phyloP scores from a whole-genome alignment of 192 early-diverging fungal genomes.

The Glomus cerebriforme region DNA sequence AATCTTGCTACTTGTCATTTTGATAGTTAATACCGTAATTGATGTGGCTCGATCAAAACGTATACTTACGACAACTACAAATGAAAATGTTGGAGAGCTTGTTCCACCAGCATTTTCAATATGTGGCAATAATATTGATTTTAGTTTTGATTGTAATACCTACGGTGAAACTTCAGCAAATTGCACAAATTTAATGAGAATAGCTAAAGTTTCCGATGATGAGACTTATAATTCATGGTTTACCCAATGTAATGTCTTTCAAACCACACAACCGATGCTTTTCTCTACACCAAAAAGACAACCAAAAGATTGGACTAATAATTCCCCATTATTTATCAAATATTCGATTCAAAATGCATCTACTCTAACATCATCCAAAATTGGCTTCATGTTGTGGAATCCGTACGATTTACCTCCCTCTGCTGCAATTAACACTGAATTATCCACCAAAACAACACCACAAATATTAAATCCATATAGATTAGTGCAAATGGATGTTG shows the following conservation, averaged over 20 bases:
- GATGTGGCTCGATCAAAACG: conserved; percentile 7
- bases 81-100: neutral
- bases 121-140: conserved; percentile 10
- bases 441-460: neutral
- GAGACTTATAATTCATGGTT: conserved; percentile 28
- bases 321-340: conserved; percentile 22
- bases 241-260: conserved; percentile 26
- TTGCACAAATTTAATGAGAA: conserved; percentile 5
- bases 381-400: conserved; percentile 31
- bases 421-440: neutral
- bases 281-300: neutral
- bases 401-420: neutral
- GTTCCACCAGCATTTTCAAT: conserved; percentile 26
- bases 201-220: conserved; percentile 9
- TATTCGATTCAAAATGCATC: conserved; percentile 20
- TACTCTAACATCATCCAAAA: conserved; percentile 8
- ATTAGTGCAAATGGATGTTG: neutral
- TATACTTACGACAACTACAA: neutral
- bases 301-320: conserved; percentile 17
- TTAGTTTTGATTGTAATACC: conserved; percentile 12
- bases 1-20: neutral
- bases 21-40: conserved; percentile 12
- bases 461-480: conserved; percentile 25
- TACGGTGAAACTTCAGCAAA: conserved; percentile 4
- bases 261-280: conserved; percentile 13